A percentile compares a stretch with the other conserved stretches of the same genome.
phyloP scores from a whole-genome alignment of 2,329 filamentous ascomycete species.

The Ceratocystis huliohia region DNA sequence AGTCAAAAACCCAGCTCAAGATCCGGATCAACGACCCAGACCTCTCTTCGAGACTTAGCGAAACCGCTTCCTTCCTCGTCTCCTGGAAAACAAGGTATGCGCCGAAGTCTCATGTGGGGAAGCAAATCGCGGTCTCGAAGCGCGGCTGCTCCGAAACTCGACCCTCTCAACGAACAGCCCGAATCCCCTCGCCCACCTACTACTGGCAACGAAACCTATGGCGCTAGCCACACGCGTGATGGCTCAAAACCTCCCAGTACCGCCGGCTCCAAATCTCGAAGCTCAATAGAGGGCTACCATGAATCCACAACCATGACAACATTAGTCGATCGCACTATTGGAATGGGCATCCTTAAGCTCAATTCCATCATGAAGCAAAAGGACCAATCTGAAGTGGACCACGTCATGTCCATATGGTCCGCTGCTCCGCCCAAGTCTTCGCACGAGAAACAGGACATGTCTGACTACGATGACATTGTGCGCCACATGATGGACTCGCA shows the following conservation, averaged over 20 bases:
- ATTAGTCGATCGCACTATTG: constrained; percentile 46
- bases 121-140: constrained; percentile 41
- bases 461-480: constrained; percentile 63
- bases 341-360: constrained; percentile 64
- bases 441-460: constrained; percentile 45
- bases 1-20: constrained; percentile 38
- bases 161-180: constrained; percentile 42
- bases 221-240: constrained; percentile 27
- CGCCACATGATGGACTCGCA: constrained; percentile 59
- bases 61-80: constrained; percentile 35
- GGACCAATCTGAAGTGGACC: constrained; percentile 60
- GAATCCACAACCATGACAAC: constrained; percentile 25
- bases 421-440: constrained; percentile 31
- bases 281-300: constrained; percentile 22
- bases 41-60: constrained; percentile 31
- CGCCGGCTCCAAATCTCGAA: constrained; percentile 43
- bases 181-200: constrained; percentile 32
- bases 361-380: constrained; percentile 57
- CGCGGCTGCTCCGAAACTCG: constrained; percentile 35
- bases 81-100: constrained; percentile 40
- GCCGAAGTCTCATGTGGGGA: constrained; percentile 59
- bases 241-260: constrained; percentile 38
- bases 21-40: constrained; percentile 36
- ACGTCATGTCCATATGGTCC: constrained; percentile 66
- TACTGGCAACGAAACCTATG: constrained; percentile 33